These are phyloP conservation scores for Penicillium concentricum DNA, from an alignment of 2,329 filamentous ascomycete genomes.

Conservation along the genomic window DNA sequence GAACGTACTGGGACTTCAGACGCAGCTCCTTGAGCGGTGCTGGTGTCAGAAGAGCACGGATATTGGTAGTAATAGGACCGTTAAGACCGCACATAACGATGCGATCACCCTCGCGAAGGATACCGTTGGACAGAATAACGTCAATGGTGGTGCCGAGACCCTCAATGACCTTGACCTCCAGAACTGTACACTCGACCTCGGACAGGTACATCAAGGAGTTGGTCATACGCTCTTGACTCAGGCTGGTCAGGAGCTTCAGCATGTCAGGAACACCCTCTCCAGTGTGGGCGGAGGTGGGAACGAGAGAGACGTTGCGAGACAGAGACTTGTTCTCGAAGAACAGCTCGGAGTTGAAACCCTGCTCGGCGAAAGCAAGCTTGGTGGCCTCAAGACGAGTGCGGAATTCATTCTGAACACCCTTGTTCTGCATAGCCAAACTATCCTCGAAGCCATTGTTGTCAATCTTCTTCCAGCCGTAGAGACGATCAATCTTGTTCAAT, in stretches of 20 bases:
- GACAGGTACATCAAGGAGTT: constrained; percentile 97
- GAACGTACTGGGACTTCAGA: constrained; percentile 93
- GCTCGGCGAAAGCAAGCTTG: constrained; percentile 90
- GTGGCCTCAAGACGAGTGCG: constrained; percentile 83
- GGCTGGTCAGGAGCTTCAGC: constrained; percentile 87
- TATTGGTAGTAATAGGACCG: constrained; percentile 90
- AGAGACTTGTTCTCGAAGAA: constrained; percentile 98
- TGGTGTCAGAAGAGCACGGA: constrained; percentile 89
- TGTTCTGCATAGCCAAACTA: constrained; percentile 83
- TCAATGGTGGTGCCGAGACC: constrained; percentile 99
- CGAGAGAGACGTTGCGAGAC: constrained; percentile 89
- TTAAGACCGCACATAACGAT: constrained; percentile 97
- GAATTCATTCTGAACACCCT: constrained; percentile 93
- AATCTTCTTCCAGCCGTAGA: constrained; percentile 98
- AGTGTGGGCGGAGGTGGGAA: constrained; percentile 96
- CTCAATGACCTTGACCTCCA: constrained; percentile 98
- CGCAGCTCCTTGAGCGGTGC: constrained; percentile 90
- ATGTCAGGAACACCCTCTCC: constrained; percentile 98
- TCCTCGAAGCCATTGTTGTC: constrained; percentile 98
- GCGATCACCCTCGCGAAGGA: constrained; percentile 88
- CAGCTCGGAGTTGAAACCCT: constrained; percentile 96
- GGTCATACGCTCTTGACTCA: constrained; percentile 97
- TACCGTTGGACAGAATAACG: constrained; percentile 93
- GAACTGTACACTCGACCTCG: constrained; percentile 94
- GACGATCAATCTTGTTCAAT: constrained; percentile 98